These are phyloP conservation scores for Creolimax fragrantissima DNA, from an alignment of 78 protist species.

Conservation along the genomic window DNA sequence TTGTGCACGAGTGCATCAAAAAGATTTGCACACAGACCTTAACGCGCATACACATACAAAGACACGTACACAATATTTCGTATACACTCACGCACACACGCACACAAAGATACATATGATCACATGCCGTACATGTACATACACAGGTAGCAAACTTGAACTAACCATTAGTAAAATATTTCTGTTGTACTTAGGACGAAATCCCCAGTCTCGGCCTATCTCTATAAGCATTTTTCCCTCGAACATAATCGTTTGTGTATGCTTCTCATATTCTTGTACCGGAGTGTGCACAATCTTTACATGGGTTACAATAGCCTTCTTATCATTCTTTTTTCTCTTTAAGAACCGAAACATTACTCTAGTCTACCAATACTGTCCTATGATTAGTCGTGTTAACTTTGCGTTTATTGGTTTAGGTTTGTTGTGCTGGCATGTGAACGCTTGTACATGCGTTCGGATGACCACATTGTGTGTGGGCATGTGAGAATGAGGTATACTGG, in stretches of 20 bases:
- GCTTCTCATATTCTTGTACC: background rate
- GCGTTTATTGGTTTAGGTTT: too few species aligned
- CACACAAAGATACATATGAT: background rate
- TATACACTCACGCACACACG: background rate
- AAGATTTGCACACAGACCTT: background rate
- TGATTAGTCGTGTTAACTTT: too few species aligned
- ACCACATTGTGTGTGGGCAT: too few species aligned
- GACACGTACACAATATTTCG: background rate
- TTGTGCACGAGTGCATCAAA: background rate
- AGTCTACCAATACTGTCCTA: too few species aligned
- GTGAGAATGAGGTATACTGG: too few species aligned
- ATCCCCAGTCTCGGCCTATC: background rate
- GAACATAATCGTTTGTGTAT: background rate
- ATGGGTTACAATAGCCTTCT: background rate
- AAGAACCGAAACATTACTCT: background rate
- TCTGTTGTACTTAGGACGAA: background rate
- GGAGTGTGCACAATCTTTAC: background rate
- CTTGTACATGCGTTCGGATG: too few species aligned
- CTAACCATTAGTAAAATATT: background rate
- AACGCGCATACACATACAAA: background rate
- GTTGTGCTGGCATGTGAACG: too few species aligned
- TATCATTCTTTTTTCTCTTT: background rate
- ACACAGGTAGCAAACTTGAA: background rate
- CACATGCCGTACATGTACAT: background rate
- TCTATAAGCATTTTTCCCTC: background rate